These are phyloP conservation scores for Microdochium bolleyi DNA, from an alignment of 2,329 filamentous ascomycete genomes.

Conservation along the genomic window DNA sequence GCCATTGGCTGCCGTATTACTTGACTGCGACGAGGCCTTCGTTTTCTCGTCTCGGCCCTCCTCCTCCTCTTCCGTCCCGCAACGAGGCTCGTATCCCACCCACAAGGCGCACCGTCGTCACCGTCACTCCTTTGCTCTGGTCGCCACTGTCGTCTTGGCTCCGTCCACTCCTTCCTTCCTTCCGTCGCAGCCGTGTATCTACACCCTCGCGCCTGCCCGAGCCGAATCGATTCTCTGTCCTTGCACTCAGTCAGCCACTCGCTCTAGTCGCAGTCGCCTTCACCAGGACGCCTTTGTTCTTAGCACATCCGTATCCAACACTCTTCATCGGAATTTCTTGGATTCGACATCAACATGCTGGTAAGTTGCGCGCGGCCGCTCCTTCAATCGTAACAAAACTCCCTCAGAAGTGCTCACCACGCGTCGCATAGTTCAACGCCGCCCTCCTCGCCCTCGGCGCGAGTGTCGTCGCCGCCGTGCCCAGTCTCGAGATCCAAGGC, in stretches of 20 bases:
- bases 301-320: too few relatives aligned
- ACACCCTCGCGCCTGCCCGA: neutral
- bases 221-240: neutral
- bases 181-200: neutral
- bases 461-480: conserved; percentile 46
- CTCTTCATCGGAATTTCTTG: too few relatives aligned
- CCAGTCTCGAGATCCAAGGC: conserved; percentile 46
- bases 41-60: neutral
- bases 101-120: neutral
- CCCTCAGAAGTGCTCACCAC: neutral
- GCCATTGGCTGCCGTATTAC: neutral
- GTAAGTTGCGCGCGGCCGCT: too few relatives aligned
- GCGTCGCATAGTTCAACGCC: conserved; percentile 24
- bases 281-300: neutral
- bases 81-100: conserved; percentile 1
- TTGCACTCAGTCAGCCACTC: neutral
- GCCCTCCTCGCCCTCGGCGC: conserved; percentile 45
- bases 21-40: neutral
- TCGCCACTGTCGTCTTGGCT: neutral
- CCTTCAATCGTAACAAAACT: too few relatives aligned
- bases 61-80: neutral
- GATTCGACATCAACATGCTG: too few relatives aligned
- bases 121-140: neutral
- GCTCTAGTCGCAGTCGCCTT: neutral
- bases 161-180: neutral